Conservation (phyloP, 352 stramenopile species). For the Phytophthora citricola region DNA sequence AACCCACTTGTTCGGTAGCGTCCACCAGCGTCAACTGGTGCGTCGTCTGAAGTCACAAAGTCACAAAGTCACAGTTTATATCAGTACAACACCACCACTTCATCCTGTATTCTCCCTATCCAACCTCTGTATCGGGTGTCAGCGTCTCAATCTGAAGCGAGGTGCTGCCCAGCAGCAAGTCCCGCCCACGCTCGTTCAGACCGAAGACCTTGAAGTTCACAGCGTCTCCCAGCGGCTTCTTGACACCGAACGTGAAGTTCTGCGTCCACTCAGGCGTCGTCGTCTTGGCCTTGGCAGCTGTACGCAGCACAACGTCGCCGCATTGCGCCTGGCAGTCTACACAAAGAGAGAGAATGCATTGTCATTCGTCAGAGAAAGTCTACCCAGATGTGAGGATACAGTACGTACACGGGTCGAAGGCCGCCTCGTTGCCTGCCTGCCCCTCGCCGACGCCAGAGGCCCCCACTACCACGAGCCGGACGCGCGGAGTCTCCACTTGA, state of each 20-base stretch:
- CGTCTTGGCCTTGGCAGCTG: slow-evolving; percentile 50
- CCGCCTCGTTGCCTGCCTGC: slow-evolving; percentile 10
- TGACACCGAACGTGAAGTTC: slow-evolving; percentile 62
- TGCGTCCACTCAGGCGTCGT: slow-evolving; percentile 58
- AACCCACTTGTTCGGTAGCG: slow-evolving; percentile 14
- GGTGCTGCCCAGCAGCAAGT: slow-evolving; percentile 51
- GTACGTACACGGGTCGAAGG: slow-evolving; percentile 43
- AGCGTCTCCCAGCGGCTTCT: slow-evolving; percentile 51
- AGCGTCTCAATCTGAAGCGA: slow-evolving; percentile 44
- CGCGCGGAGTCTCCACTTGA: slow-evolving; percentile 45
- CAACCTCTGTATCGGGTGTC: slow-evolving; percentile 39
- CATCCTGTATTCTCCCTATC: slow-evolving; percentile 8
- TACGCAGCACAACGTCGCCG: slow-evolving; percentile 55
- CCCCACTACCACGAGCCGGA: slow-evolving; percentile 48
- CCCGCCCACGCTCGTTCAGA: slow-evolving; percentile 45
- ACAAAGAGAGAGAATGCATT: not conserved
- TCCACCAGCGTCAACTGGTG: slow-evolving; percentile 38
- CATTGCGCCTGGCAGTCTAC: slow-evolving; percentile 69
- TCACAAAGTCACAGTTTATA: slow-evolving; percentile 1
- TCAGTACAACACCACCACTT: slow-evolving; percentile 10
- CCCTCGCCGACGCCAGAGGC: slow-evolving; percentile 37
- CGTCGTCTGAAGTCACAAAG: slow-evolving; percentile 33
- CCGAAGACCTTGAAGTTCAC: slow-evolving; percentile 63
- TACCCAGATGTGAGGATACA: not conserved
- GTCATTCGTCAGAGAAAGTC: not conserved